Base-by-base conservation (phyloP, 805 yeast species). In the Nakazawaea laoshanensis region DNA sequence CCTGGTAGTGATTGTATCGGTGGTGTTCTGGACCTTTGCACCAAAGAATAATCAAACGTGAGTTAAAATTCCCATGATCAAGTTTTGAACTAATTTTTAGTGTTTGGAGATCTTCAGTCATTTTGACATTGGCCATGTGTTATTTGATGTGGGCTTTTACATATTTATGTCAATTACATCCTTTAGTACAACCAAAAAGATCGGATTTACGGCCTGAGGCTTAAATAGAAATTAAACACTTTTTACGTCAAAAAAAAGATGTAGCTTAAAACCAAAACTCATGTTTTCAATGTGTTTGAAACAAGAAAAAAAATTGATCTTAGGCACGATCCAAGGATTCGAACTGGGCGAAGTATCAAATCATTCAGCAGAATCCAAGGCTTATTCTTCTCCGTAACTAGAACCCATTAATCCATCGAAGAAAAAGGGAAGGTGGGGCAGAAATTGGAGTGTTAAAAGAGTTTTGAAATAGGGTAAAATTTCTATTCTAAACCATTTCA, bases 111-210 rank as follows among this genome's bases (percentile, higher is more conserved):
- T 74, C 82, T 43, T 76, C 85, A 15, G 77, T 57, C 25, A 74
- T 77, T 31, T 63, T 83, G 42, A 69, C 84, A 7, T 54, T 83
- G 45, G 69, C 85, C 15, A 77, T 83, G 88, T 77, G 83, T 61
- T 83, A 69, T 54, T 63, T 83, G 50, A 78, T 83, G 88, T 83
- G 94, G 94, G 96, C 96, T 20, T 77, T 87, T 48, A 87, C 96
- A 6, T 87, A 86, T 52, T 64, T 87, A 43, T 68, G 76, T 37
- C 96, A 88, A 54, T 63, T 88, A 38, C 96, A 88, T 57, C 96
- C 96, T 5, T 65, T 88, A 49, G 94, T 85, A 38, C 86, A 74
- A 27, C 96, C 96, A 26, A 82, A 81, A 54, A 75, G 96, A 48
- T 74, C 94, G 2, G 95, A 88, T 50, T 60, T 87, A 53, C 77